Evolutionary conservation across 495 filamentous ascomycete species (phyloP), one percentile per base, ranked within the genome.

Genomic region (Talaromyces proteolyticus): DNA sequence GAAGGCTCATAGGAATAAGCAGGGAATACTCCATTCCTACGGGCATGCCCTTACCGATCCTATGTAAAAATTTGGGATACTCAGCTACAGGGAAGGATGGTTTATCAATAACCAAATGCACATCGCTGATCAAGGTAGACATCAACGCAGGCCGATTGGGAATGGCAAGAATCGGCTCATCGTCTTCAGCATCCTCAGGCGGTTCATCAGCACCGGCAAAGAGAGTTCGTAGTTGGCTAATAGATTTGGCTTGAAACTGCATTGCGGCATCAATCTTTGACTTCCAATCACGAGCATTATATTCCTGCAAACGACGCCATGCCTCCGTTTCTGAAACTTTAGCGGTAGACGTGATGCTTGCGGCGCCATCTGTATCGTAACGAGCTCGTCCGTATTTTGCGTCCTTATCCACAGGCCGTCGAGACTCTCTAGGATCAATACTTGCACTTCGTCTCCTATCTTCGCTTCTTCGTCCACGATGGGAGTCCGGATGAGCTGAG

Each of bases 41-140:
- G 2, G 93, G 93, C 79, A 99, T 93, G 2, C 94, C 93, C 66
- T 99, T 99, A 3, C 93, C 93, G 57, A 97, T 85, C 40, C 77
- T 76, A 61, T 96, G 77, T 20, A 99, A 70, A 63, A 91, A 99
- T 25, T 82, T 76, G 0, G 91, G 87, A 49, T 87, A 84, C 2
- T 95, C 84, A 3, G 78, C 73, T 20, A 93, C 64, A 3, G 89
- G 85, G 60, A 99, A 99, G 0, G 87, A 92, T 1, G 93, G 93
- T 61, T 95, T 96, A 71, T 97, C 93, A 42, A 99, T 76, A 12
- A 83, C 66, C 50, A 99, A 72, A 51, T 91, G 84, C 5, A 97
- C 71, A 60, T 99, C 93, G 58, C 82, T 91, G 54, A 96, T 83
- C 52, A 88, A 68, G 8, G 85, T 74, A 12, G 83, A 78, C 85